Conservation (phyloP, 805 yeast genomes). For the Wickerhamiella qilinensis region DNA sequence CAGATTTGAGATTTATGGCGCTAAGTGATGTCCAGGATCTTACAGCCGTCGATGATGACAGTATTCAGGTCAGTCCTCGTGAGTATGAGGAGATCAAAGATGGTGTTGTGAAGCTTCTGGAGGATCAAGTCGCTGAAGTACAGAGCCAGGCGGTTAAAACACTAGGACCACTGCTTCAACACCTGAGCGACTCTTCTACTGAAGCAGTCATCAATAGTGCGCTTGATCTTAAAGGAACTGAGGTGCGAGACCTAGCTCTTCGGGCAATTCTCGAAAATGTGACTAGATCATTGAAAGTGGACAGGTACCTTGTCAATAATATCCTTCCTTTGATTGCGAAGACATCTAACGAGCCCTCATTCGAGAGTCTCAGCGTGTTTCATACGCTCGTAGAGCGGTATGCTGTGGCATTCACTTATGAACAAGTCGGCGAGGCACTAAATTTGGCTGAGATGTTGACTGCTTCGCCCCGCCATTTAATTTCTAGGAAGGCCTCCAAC, state of each 20-base stretch:
- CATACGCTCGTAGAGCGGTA: slow-evolving; percentile 37
- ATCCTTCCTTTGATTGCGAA: slow-evolving; percentile 12
- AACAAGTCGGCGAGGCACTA: slow-evolving; percentile 22
- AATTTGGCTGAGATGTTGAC: slow-evolving; percentile 24
- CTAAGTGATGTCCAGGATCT: slow-evolving; percentile 47
- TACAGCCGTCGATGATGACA: slow-evolving; percentile 21
- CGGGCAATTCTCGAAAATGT: slow-evolving; percentile 18
- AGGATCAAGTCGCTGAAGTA: slow-evolving; percentile 26
- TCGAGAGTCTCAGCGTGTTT: slow-evolving; percentile 47
- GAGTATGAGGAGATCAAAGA: background rate
- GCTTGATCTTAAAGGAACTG: slow-evolving; percentile 4
- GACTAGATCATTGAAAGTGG: slow-evolving; percentile 13
- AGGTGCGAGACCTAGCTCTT: slow-evolving; percentile 17
- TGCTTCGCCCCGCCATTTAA: slow-evolving; percentile 28
- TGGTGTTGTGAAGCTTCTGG: slow-evolving; percentile 2
- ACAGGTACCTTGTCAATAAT: slow-evolving; percentile 13
- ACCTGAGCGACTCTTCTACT: slow-evolving; percentile 9
- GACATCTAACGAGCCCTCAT: slow-evolving; percentile 15
- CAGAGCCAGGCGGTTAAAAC: slow-evolving; percentile 58
- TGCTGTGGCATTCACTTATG: slow-evolving; percentile 26
- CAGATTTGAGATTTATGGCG: slow-evolving; percentile 77
- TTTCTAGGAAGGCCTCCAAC: slow-evolving; percentile 34
- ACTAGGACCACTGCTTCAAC: slow-evolving; percentile 25
- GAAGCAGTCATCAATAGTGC: slow-evolving; percentile 20
- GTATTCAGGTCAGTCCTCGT: slow-evolving; percentile 1